phyloP scores from a whole-genome alignment of 1,284 basidiomycete genomes.

The Cystobasidiaceae sp. region DNA sequence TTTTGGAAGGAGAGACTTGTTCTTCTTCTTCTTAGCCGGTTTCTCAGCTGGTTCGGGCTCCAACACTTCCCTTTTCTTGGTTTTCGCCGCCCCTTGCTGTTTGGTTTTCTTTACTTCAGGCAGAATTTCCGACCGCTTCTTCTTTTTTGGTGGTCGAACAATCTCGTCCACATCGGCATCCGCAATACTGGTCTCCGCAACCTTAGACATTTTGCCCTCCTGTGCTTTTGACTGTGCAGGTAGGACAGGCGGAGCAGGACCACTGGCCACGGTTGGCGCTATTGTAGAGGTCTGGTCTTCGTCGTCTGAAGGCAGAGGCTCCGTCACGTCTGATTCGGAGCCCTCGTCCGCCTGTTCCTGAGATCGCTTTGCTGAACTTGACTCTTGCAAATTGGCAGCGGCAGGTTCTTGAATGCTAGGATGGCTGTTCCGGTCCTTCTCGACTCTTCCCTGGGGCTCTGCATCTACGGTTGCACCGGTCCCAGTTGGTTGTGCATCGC shows the following conservation, averaged over 20 bases:
- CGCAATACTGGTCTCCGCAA: not conserved
- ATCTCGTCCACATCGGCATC: slow-evolving; percentile 24
- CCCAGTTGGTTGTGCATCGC: not conserved
- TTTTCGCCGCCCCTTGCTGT: not conserved
- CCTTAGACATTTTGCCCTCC: slow-evolving; percentile 11
- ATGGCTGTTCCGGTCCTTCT: no score
- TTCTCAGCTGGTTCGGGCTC: not conserved
- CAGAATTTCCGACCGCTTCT: not conserved
- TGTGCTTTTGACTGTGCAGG: not conserved
- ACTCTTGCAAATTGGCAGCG: not conserved
- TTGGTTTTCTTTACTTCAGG: not conserved
- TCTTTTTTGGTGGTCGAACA: slow-evolving; percentile 16
- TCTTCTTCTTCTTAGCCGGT: slow-evolving; percentile 6
- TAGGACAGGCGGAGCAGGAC: not conserved
- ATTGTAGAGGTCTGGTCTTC: slow-evolving; percentile 11
- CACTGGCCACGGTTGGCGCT: not conserved
- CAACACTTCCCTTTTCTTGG: no score
- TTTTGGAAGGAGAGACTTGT: not conserved
- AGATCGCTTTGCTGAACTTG: not conserved
- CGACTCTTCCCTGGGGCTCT: no score
- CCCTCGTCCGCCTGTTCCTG: not conserved
- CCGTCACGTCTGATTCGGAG: slow-evolving; percentile 39
- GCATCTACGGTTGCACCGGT: no score
- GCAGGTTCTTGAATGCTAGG: not conserved
- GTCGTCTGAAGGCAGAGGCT: slow-evolving; percentile 36